Conservation (phyloP, 2,329 filamentous ascomycete genomes). For the Colletotrichum truncatum region DNA sequence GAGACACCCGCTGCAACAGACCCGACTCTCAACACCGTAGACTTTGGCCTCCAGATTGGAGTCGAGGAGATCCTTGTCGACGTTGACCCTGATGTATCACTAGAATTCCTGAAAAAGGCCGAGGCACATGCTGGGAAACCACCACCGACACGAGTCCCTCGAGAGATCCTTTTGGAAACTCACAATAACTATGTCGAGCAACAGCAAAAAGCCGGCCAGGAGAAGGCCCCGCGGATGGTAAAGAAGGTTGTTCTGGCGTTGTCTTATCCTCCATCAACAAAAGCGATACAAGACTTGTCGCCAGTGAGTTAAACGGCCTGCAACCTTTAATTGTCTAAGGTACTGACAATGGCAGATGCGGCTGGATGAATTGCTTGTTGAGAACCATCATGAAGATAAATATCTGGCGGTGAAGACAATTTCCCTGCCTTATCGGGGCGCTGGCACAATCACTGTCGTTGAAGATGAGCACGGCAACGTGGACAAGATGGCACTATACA, state of each 20-base stretch:
- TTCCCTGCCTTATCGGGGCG: slow-evolving; percentile 42
- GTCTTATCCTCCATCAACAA: slow-evolving; percentile 33
- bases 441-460: slow-evolving; percentile 44
- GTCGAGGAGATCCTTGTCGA: slow-evolving; percentile 34
- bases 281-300: slow-evolving; percentile 16
- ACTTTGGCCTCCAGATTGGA: slow-evolving; percentile 31
- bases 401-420: slow-evolving; percentile 41
- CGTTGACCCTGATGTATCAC: slow-evolving; percentile 34
- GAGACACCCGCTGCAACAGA: background rate
- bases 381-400: slow-evolving; percentile 44
- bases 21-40: slow-evolving; percentile 23
- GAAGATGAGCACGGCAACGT: slow-evolving; percentile 46
- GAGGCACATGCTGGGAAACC: slow-evolving; percentile 33
- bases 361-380: slow-evolving; percentile 40
- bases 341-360: slow-evolving; percentile 35
- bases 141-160: slow-evolving; percentile 18
- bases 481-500: slow-evolving; percentile 49
- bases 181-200: slow-evolving; percentile 34
- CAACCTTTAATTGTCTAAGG: fast-evolving
- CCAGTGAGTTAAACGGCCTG: slow-evolving; percentile 30
- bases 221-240: slow-evolving; percentile 33
- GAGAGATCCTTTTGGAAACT: slow-evolving; percentile 26
- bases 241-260: slow-evolving; percentile 36
- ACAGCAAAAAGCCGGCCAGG: background rate
- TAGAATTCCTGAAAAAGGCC: slow-evolving; percentile 33